Conservation (phyloP, 2,329 filamentous ascomycete genomes). For the Cytospora paraplurivora region DNA sequence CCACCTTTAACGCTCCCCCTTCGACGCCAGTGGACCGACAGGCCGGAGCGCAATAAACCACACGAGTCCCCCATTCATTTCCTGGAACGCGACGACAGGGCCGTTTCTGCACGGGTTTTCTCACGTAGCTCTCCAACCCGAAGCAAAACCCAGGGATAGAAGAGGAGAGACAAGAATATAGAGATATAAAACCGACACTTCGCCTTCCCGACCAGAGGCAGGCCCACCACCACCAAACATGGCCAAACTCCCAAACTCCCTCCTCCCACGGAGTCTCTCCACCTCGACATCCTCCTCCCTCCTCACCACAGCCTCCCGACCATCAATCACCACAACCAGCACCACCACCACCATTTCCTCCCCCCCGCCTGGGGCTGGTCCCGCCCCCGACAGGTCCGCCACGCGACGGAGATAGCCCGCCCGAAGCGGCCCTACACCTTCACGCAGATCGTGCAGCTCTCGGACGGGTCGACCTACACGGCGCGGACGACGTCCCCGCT, state of each 20-base stretch:
- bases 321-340: slow-evolving; percentile 14
- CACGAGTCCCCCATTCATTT: background rate
- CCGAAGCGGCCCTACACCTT: slow-evolving; percentile 95
- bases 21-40: slow-evolving; percentile 1
- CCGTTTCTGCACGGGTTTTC: background rate
- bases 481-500: slow-evolving; percentile 74
- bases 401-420: slow-evolving; percentile 82
- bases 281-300: slow-evolving; percentile 31
- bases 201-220: slow-evolving; percentile 22
- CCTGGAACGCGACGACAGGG: background rate
- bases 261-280: slow-evolving; percentile 35
- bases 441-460: slow-evolving; percentile 93
- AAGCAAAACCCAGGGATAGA: background rate
- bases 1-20: slow-evolving; percentile 1
- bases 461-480: slow-evolving; percentile 84
- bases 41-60: background rate
- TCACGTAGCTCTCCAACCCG: background rate
- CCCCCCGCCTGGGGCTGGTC: no score
- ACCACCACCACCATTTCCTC: slow-evolving; percentile 32
- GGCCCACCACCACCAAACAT: slow-evolving; percentile 31
- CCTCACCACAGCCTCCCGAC: slow-evolving; percentile 21
- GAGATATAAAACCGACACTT: background rate
- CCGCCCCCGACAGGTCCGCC: slow-evolving; percentile 62
- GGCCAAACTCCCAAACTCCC: slow-evolving; percentile 39
- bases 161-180: no score